Percentiles rank a stretch among this genome's conserved stretches.
Conservation (phyloP, 176 grass and related monocot genomes). For the Zoysia pacifica region DNA sequence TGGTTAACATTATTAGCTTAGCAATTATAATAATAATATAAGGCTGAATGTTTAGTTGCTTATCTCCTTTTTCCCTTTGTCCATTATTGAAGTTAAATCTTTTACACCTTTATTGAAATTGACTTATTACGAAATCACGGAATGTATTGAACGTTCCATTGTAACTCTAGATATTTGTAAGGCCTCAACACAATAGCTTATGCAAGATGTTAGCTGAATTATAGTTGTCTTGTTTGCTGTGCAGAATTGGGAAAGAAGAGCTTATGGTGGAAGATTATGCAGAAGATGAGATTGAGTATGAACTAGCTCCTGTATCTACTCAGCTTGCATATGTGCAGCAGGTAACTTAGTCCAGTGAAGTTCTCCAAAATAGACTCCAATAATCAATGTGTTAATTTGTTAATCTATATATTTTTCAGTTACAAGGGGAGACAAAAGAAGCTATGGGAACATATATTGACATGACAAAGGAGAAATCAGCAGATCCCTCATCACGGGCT, state of each 20-base stretch:
- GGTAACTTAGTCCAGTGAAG: constrained; percentile 40
- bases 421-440: constrained; percentile 80
- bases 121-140: not conserved
- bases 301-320: constrained; percentile 76
- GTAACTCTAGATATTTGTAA: constrained; percentile 5
- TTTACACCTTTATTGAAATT: not conserved
- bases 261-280: constrained; percentile 75
- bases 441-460: constrained; percentile 64
- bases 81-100: not conserved
- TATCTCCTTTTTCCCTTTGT: not conserved
- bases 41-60: not conserved
- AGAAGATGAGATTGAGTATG: constrained; percentile 70
- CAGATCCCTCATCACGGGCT: constrained; percentile 68
- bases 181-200: not conserved
- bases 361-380: constrained; percentile 4
- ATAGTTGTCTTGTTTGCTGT: constrained; percentile 20
- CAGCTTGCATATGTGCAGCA: constrained; percentile 84
- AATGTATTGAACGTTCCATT: not conserved
- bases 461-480: constrained; percentile 57
- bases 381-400: constrained; percentile 14
- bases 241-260: constrained; percentile 79
- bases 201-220: not conserved
- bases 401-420: constrained; percentile 57
- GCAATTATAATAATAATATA: not conserved
- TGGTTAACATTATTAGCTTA: not conserved